Evolutionary conservation across 257 asterid genomes (phyloP), one percentile per base, ranked within the genome.

Genomic region (Nicotiana tomentosiformis): DNA sequence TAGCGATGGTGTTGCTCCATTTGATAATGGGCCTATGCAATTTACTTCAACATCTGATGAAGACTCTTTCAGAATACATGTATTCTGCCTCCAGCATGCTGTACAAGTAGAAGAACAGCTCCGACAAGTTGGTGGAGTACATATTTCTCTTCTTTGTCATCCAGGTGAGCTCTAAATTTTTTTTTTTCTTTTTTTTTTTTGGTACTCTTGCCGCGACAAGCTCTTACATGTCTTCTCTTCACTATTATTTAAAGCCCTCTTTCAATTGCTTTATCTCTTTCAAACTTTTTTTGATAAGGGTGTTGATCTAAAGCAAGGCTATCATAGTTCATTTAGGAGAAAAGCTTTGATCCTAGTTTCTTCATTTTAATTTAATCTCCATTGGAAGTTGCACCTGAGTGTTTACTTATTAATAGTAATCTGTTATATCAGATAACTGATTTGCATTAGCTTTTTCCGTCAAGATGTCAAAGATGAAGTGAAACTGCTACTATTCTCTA

Each of bases 51-150:
- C 86, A 84, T 87, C 92, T 35, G 94, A 94, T 81, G 98, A 90
- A 82, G 98, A 96, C 85, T 91, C 97, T 88, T 93, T 93, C 83
- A 91, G 98, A 77, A 91, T 90, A 91, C 99, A 96, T 81, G 94
- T 96, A 78, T 96, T 96, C 89, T 96, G 99, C 84, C 99, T 96
- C 77, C 91, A 96, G 84, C 98, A 94, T 88, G 98, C 99, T 66
- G 85, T 91, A 55, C 95, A 93, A 90, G 98, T 94, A 74, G 90
- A 93, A 69, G 89, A 91, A 77, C 88, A 84, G 86, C 98, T 96
- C 86, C 90, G 89, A 66, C 69, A 83, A 67, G 66, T 96, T 83
- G 99, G 99, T 66, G 99, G 99, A n/a, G 95, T 91, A 57, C 92
- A 84, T 55, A 87, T 96, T 87, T 87, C 90, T 76, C 97, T 96